Evolutionary conservation across 345 rosid species (phyloP).

Genomic region (Camelina laxa): DNA sequence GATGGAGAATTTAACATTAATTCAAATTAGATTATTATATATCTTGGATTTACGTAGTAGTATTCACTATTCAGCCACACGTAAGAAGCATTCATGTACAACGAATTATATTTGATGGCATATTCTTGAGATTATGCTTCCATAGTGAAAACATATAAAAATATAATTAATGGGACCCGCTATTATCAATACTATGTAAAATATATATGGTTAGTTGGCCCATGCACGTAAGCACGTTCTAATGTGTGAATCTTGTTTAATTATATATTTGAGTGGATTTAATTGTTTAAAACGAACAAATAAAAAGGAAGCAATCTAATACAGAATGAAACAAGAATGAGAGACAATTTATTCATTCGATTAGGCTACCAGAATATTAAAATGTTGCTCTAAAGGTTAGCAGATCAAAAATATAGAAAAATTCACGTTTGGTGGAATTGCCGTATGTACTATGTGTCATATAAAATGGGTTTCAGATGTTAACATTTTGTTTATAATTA

Average conservation of each 20-base stretch:
- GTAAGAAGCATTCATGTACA: constrained; percentile 23
- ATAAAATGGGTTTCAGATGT: too few relatives aligned
- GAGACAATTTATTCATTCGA: neutral
- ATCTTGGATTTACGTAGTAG: constrained; percentile 9
- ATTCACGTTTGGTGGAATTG: neutral
- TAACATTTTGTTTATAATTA: too few relatives aligned
- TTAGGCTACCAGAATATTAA: neutral
- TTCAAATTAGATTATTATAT: neutral
- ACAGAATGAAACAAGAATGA: neutral
- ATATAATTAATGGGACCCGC: constrained; percentile 17
- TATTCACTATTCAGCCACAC: constrained; percentile 25
- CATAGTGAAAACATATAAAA: constrained; percentile 28
- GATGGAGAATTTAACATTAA: neutral
- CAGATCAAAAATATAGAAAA: neutral
- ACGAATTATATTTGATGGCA: neutral
- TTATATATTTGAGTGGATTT: neutral
- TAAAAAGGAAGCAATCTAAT: neutral
- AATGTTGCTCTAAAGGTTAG: neutral
- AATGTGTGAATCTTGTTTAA: constrained; percentile 11
- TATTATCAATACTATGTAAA: constrained; percentile 8
- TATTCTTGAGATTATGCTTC: constrained; percentile 38
- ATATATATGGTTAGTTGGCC: constrained; percentile 27
- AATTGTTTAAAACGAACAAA: neutral
- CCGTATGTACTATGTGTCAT: too few relatives aligned
- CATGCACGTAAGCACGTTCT: constrained; percentile 45